Evolutionary conservation across 2,329 filamentous ascomycete genomes (phyloP).

Genomic region (Emergomyces orientalis): DNA sequence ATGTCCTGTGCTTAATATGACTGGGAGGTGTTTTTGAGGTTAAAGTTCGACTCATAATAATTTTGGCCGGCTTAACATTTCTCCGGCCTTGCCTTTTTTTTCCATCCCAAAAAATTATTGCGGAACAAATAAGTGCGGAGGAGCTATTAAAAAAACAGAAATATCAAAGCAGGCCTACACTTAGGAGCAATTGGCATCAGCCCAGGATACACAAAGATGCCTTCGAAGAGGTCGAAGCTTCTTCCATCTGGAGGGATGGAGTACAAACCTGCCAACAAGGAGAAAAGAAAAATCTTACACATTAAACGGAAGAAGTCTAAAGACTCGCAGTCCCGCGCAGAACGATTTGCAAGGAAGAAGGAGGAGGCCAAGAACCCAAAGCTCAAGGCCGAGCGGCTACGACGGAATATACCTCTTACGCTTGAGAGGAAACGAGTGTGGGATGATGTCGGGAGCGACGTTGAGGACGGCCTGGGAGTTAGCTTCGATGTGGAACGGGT

Average conservation of each 20-base stretch:
- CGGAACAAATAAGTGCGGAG: background rate
- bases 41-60: background rate
- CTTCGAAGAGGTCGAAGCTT: slow-evolving; percentile 38
- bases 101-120: background rate
- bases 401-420: slow-evolving; percentile 68
- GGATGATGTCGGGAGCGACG: slow-evolving; percentile 60
- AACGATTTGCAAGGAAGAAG: slow-evolving; percentile 68
- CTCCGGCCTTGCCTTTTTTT: slow-evolving; percentile 14
- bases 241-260: slow-evolving; percentile 40
- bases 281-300: slow-evolving; percentile 66
- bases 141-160: background rate
- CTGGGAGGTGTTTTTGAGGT: background rate
- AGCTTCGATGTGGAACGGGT: slow-evolving; percentile 42
- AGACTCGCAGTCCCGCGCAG: slow-evolving; percentile 65
- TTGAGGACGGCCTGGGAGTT: slow-evolving; percentile 37
- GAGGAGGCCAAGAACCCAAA: slow-evolving; percentile 77
- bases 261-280: slow-evolving; percentile 62
- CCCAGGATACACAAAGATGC: slow-evolving; percentile 34
- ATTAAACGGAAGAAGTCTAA: slow-evolving; percentile 69
- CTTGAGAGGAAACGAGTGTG: slow-evolving; percentile 83
- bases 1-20: background rate
- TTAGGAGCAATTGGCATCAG: background rate
- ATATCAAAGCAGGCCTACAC: background rate
- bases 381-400: slow-evolving; percentile 61
- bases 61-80: slow-evolving; percentile 19